These are phyloP conservation scores for Zopfochytrium polystomum DNA, from an alignment of 371 early-diverging fungal species.

Conservation along the genomic window DNA sequence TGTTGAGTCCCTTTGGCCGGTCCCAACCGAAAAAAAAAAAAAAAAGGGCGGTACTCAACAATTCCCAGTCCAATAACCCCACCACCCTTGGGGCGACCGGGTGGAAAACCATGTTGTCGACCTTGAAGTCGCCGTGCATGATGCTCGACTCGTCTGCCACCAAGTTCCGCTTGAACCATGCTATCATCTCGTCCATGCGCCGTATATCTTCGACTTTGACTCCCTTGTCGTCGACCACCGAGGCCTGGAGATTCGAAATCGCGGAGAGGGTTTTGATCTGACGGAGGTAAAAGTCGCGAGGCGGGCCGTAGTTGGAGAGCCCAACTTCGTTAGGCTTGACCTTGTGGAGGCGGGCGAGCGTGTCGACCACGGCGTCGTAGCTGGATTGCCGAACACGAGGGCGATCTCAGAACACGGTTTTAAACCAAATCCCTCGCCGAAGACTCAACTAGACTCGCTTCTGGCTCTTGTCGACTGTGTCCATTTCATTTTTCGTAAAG, in stretches of 20 bases:
- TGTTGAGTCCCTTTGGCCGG: too few relatives aligned
- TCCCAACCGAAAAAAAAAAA: not conserved
- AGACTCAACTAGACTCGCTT: constrained; percentile 24
- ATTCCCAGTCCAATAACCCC: constrained; percentile 94
- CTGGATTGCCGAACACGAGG: constrained; percentile 34
- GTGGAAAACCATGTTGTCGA: constrained; percentile 81
- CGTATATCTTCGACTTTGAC: constrained; percentile 63
- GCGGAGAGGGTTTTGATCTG: constrained; percentile 72
- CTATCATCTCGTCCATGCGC: constrained; percentile 63
- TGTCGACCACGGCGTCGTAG: constrained; percentile 70
- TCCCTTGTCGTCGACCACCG: constrained; percentile 56
- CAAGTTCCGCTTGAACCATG: constrained; percentile 68
- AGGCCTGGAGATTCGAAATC: constrained; percentile 60
- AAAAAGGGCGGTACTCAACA: constrained; percentile 37
- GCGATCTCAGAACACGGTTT: constrained; percentile 2
- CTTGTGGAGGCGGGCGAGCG: constrained; percentile 75
- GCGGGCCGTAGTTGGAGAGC: constrained; percentile 65
- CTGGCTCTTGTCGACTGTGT: constrained; percentile 4
- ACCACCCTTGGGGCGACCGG: constrained; percentile 74
- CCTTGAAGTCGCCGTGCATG: constrained; percentile 91
- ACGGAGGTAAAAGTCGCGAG: constrained; percentile 72
- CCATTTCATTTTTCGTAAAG: constrained; percentile 43
- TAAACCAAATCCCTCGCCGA: too few relatives aligned
- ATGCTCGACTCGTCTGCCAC: constrained; percentile 73
- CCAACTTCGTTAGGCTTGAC: constrained; percentile 64